Percentiles rank a stretch among this genome's conserved stretches.
These are phyloP conservation scores for Saccharomycopsis phalli DNA, from an alignment of 1,139 yeast species.

Conservation along the genomic window DNA sequence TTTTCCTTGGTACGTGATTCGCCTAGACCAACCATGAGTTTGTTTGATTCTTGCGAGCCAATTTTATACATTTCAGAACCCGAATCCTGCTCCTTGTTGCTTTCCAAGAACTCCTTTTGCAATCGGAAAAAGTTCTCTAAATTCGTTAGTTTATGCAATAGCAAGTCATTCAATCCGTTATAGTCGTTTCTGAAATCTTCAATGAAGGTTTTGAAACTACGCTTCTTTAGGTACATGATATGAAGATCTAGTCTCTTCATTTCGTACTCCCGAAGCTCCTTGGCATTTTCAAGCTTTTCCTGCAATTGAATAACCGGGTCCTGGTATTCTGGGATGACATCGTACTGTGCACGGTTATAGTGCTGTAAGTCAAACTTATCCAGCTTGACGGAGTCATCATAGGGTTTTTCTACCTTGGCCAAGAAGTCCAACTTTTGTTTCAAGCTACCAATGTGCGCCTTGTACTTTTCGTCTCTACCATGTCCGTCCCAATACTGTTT, in stretches of 20 bases:
- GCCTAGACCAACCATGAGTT: slow-evolving; percentile 4
- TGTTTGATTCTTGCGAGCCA: slow-evolving; percentile 1
- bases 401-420: neutral
- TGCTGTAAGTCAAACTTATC: neutral
- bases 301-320: neutral
- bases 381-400: neutral
- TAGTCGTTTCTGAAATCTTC: slow-evolving; percentile 24
- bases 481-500: neutral
- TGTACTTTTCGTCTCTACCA: slow-evolving; percentile 2
- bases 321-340: neutral
- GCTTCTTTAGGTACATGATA: slow-evolving; percentile 24
- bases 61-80: slow-evolving; percentile 6
- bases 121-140: slow-evolving; percentile 27
- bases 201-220: slow-evolving; percentile 24
- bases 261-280: slow-evolving; percentile 26
- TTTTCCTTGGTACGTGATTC: neutral
- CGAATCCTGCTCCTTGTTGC: neutral
- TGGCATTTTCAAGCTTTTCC: neutral
- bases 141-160: slow-evolving; percentile 26
- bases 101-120: slow-evolving; percentile 23
- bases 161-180: slow-evolving; percentile 24
- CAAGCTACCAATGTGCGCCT: neutral
- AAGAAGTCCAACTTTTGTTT: slow-evolving; percentile 1
- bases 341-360: neutral
- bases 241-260: slow-evolving; percentile 24